Base-by-base conservation (phyloP, 2,329 filamentous ascomycete species). In the Penicillium sp. region DNA sequence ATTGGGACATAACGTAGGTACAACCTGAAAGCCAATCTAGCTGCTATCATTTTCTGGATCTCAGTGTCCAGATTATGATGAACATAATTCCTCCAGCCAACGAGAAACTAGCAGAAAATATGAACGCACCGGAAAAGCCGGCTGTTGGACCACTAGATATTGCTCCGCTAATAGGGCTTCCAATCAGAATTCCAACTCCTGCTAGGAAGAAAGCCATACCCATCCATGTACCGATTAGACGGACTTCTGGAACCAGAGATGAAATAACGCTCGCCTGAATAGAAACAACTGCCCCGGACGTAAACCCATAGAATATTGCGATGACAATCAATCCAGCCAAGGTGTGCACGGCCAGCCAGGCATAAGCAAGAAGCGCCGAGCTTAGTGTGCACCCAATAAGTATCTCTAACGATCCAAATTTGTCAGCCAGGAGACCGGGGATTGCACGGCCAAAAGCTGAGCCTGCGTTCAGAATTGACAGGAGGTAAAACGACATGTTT, bases 391-490 rank as follows among this genome's bases (percentile, higher is more conserved):
- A 67, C 2, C 74, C 73, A 0, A 77, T 72, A 55, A 82, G 70
- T 53, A 81, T 72, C 63, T 87, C 85, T 1, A 87, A 58, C 0
- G 80, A 75, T 0, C 84, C 84, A 43, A 74, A 74, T 55, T 78
- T 80, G 60, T 87, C 83, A 0, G 81, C 83, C 20, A 87, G 64
- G 45, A 84, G 71, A 4, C 83, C 83, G 0, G 84, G 83, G 2
- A 83, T 70, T 40, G 86, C 77, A 8, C 84, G 80, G 0, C 84
- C 84, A 23, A 83, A 77, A 0, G 79, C 78, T 0, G 82, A 85
- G 1, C 84, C 81, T 0, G 78, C 82, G 65, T 90, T 90, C 62
- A 89, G 76, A 58, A 90, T 83, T 1, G 86, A 80, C 3, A 90
- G 72, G 14, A 89, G 76, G 65, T 88, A 90, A 62, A 84, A 86